Percentiles rank a stretch among this genome's conserved stretches.
Conservation (phyloP, 1,284 basidiomycete genomes). For the Phenoliferia sp. region DNA sequence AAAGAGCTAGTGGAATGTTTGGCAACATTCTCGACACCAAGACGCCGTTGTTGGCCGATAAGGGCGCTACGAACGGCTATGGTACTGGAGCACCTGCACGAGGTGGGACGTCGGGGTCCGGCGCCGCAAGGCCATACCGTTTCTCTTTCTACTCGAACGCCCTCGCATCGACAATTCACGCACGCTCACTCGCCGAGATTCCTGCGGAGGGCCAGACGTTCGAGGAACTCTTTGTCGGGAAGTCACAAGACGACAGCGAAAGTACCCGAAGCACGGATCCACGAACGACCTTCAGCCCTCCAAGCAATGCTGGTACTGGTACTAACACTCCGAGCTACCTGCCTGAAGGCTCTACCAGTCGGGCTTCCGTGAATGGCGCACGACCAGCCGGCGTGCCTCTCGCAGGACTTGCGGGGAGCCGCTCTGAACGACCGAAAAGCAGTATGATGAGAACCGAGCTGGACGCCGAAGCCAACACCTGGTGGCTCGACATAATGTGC, state of each 20-base stretch:
- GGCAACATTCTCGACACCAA: constrained; percentile 38
- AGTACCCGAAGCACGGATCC: constrained; percentile 15
- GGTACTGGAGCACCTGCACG: constrained; percentile 37
- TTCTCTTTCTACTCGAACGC: constrained; percentile 99
- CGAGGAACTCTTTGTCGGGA: constrained; percentile 79
- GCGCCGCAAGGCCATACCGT: constrained; percentile 71
- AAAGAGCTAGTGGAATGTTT: constrained; percentile 41
- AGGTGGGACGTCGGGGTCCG: constrained; percentile 50
- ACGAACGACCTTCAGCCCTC: constrained; percentile 10
- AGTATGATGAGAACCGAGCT: constrained; percentile 46
- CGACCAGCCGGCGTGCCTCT: constrained; percentile 7
- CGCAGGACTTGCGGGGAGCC: background rate
- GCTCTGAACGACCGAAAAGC: constrained; percentile 6
- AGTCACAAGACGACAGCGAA: constrained; percentile 18
- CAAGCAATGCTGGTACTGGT: constrained; percentile 4
- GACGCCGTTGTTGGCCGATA: constrained; percentile 42
- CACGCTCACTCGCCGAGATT: constrained; percentile 84
- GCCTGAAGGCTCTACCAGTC: background rate
- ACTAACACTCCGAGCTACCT: constrained; percentile 13
- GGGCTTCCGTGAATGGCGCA: constrained; percentile 1
- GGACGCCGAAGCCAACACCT: constrained; percentile 68
- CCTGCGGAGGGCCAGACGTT: constrained; percentile 92
- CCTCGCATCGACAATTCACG: constrained; percentile 88
- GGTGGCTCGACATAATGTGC: constrained; percentile 95
- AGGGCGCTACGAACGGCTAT: constrained; percentile 19